Evolutionary conservation across 2,329 filamentous ascomycete genomes (phyloP), one percentile per base, ranked within the genome.

Genomic region (Penicillium sp.): DNA sequence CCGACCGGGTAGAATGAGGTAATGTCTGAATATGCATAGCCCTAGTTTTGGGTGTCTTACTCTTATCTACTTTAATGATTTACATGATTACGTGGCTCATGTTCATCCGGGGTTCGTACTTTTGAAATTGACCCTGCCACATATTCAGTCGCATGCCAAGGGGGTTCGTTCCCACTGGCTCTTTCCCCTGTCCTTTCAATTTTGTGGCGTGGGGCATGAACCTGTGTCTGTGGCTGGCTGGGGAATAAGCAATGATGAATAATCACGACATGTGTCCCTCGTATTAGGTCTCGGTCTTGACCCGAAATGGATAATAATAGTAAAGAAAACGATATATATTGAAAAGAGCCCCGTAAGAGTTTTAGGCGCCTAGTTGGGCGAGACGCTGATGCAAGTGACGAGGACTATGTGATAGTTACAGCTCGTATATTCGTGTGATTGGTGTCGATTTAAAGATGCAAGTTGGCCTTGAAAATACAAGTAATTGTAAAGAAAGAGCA

Each of bases 1-100:
- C 69, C 68, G 11, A 69, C 66, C 31, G 65, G 63, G 40, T 45
- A 18, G 1, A 18, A 37, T 12, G 12, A 25, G 23, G 45, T 45
- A 7, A 31, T 43, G 11, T 11, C 4, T 18, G n/a, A 18, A n/a
- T 18, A 37, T 18, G n/a, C 14, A 31, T 31, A 14, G 14, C 6
- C 29, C 12, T 31, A 14, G 12, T 31, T 15, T 15, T 15, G 12
- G 29, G 29, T 15, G 12, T 14, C 5, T 31, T 6, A 15, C 14
- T 31, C 29, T 14, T 14, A 31, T 15, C 29, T 31, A 37, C n/a
- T 18, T 37, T 37, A 9, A 37, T 11, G 8, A 11, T 37, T 9
- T 9, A 31, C 29, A 31, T 9, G n/a, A 8, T 37, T 9, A 37
- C 14, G 33, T 37, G 33, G 33, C 33, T 37, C 8, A 37, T 27